Evolutionary conservation across 2,329 filamentous ascomycete species (phyloP), one percentile per base, ranked within the genome.

Genomic region (Nectriaceae sp.): DNA sequence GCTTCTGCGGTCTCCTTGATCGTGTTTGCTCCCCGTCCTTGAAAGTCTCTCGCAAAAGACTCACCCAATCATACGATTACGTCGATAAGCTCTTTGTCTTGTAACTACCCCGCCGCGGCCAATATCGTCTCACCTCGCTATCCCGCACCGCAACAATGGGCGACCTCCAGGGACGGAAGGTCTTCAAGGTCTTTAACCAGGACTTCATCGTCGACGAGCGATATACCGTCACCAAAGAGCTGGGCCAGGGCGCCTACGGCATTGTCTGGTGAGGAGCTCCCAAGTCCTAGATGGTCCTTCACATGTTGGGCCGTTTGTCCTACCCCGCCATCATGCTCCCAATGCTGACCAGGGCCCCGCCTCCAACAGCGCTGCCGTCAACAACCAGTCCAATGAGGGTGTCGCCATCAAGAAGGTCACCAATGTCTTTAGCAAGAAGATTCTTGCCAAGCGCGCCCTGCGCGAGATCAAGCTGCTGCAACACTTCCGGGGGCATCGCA

Each of bases 391-490:
- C 24, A 87, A 85, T 65, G 94, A 99, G 70, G 92, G 93, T 35
- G 92, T 99, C 55, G 94, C 94, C 64, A 94, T 99, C 79, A 99
- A 99, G 76, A 99, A 99, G 76, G 90, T 99, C 70, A 99, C 94
- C 77, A 99, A 99, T 88, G 93, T 99, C 64, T 99, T 99, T 75
- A 97, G 91, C 82, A 99, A 99, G 78, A 97, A 97, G 84, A 99
- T 99, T 62, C 82, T 99, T 60, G 94, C 94, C 64, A 99, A 99
- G 85, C 89, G 94, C 67, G 94, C 94, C 42, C 75, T 99, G 78
- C 86, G 94, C 72, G 94, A 99, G 77, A 97, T 99, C 75, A 99
- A 97, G 83, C 83, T 99, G 61, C 80, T 99, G 57, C 93, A 97
- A 77, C 94, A 99, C 74, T 99, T 99, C 77, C 84, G 94, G 64